Conservation (phyloP, 805 yeast species). For the Teunomyces cretensis region DNA sequence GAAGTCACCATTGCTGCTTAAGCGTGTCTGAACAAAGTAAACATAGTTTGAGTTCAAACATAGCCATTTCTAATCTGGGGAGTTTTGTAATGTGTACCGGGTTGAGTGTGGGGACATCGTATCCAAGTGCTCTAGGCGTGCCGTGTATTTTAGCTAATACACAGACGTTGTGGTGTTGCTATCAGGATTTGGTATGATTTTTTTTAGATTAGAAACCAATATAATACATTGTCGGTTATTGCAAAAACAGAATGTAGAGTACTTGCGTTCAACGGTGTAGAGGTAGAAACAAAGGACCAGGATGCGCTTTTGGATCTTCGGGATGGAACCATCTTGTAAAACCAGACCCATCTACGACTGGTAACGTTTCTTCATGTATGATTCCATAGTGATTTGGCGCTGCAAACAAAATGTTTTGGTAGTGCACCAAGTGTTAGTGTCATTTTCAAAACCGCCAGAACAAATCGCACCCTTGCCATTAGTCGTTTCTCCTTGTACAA, state of each 20-base stretch:
- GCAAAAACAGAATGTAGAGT: conserved; percentile 2
- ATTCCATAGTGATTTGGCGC: background rate
- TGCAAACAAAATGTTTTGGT: background rate
- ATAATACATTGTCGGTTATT: conserved; percentile 13
- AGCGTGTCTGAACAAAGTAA: conserved; percentile 19
- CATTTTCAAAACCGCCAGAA: background rate
- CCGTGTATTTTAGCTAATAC: conserved; percentile 47
- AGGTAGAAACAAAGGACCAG: conserved; percentile 6
- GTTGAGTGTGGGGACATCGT: conserved; percentile 16
- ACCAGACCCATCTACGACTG: too few relatives aligned
- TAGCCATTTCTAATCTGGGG: background rate
- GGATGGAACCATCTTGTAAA: too few relatives aligned
- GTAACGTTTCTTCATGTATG: too few relatives aligned
- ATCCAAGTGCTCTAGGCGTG: conserved; percentile 60
- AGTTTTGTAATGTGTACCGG: background rate
- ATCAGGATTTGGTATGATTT: conserved; percentile 49
- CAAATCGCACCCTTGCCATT: background rate
- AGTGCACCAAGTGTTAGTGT: background rate
- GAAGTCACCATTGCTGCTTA: conserved; percentile 89
- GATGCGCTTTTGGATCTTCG: background rate
- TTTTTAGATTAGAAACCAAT: conserved; percentile 8
- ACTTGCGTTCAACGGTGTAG: background rate
- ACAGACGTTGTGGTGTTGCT: conserved; percentile 63
- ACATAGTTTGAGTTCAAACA: background rate
- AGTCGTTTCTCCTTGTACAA: background rate